These are phyloP conservation scores for Curvularia spicifera DNA, from an alignment of 2,329 filamentous ascomycete species.

Conservation along the genomic window DNA sequence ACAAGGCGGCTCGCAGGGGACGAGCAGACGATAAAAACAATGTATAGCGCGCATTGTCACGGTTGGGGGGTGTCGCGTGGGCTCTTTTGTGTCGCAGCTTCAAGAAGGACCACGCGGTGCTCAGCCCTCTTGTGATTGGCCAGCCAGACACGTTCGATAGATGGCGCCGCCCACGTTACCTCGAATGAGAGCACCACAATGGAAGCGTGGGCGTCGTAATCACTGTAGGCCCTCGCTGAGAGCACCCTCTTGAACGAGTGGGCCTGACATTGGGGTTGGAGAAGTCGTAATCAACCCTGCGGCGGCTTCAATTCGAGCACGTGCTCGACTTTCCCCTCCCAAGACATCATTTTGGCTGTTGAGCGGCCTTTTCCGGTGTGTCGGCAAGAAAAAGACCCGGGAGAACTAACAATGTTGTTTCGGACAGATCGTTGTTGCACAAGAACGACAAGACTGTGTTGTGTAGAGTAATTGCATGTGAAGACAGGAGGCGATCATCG, in stretches of 20 bases:
- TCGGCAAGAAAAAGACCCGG: slow-evolving; percentile 2
- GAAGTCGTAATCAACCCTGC: slow-evolving; percentile 8
- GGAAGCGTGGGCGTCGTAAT: slow-evolving; percentile 33
- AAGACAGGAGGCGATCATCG: slow-evolving; percentile 2
- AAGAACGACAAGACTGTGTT: not conserved
- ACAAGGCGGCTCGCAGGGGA: slow-evolving; percentile 18
- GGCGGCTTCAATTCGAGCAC: slow-evolving; percentile 20
- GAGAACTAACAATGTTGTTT: not conserved
- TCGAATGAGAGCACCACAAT: slow-evolving; percentile 36
- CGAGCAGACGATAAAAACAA: slow-evolving; percentile 12
- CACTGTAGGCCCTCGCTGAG: slow-evolving; percentile 20
- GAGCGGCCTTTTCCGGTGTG: slow-evolving; percentile 3
- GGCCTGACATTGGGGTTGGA: slow-evolving; percentile 8
- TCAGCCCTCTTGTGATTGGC: slow-evolving; percentile 31
- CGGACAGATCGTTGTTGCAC: not conserved
- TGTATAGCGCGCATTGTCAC: slow-evolving; percentile 29
- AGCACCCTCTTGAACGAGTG: slow-evolving; percentile 25
- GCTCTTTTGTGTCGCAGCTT: slow-evolving; percentile 35
- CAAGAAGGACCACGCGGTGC: slow-evolving; percentile 26
- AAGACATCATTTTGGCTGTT: not conserved
- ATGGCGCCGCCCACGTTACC: slow-evolving; percentile 22
- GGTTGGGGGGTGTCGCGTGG: slow-evolving; percentile 38
- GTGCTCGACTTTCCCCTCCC: slow-evolving; percentile 17
- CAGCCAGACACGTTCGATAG: not conserved
- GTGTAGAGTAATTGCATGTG: slow-evolving; percentile 9